Base-by-base conservation (phyloP, 2,329 filamentous ascomycete species). In the Coleophoma crateriformis region DNA sequence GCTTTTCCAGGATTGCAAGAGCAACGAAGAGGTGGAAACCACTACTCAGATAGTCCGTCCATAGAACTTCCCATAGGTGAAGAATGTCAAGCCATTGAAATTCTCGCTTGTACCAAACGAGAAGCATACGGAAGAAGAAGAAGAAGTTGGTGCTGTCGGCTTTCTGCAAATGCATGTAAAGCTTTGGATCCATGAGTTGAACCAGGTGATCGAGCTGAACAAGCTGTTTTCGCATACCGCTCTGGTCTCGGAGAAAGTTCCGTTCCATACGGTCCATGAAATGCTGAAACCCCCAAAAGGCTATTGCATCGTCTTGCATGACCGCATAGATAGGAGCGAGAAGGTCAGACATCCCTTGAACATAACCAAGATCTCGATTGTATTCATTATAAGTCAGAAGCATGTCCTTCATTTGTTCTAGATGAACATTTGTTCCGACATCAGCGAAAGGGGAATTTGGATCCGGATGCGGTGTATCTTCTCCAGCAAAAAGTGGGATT, bases 391-490 rank as follows among this genome's bases (percentile, higher is more conserved):
- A 99, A 0, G 94, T 97, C 15, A 99, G 78, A 1, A 99, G 84
- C 88, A 99, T 95, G 66, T 99, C 94, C 71, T 99, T 99, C 82
- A 99, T 88, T 72, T 99, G 94, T 69, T 99, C 94, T 55, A 99
- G 79, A 68, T 99, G 94, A 6, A 96, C 91, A 61, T 99, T 99
- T 43, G 94, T 99, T 54, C 94, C 94, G 4, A 85, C 81, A 41
- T 91, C 88, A 12, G 92, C 89, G 67, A 97, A 99, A 0, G 94
- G 92, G 0, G 92, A 97, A 54, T 92, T 88, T 0, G 94, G 94
- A 61, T 99, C 94, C 0, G 94, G 95, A 64, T 99, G 94, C 7
- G 94, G 92, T 38, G 90, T 95, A 63, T 97, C 94, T 69, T 99
- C 94, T 54, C 94, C 94, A 8, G 89, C 86, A 65, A 99, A 99